Base-by-base conservation (phyloP, 1,284 basidiomycete species). In the Fistulina hepatica region DNA sequence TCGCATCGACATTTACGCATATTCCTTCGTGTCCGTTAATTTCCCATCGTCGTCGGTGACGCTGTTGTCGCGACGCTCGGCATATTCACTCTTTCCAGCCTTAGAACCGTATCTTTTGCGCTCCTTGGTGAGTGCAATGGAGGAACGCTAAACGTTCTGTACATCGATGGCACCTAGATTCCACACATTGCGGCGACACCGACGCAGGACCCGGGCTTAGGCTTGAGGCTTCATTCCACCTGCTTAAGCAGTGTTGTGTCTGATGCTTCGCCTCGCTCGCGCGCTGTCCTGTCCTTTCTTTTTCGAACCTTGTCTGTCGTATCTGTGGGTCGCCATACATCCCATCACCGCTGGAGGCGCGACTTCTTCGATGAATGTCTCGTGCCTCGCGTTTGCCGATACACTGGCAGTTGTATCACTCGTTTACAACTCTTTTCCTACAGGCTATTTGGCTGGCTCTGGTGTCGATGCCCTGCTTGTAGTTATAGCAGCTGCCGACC, bases 291-390 rank as follows among this genome's bases (percentile, higher is more conserved):
- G 75, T 59, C 53, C 48, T 58, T 56, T 60, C 62, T 60, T 58
- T 63, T 60, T 59, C 53, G 56, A 47, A 34, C 44, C 46, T 56
- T 57, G 55, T 56, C 53, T 46, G 49, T 16, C n/a, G n/a, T 16
- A 30, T 47, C 58, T 57, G 56, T 53, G 57, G 54, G 53, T 69
- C 68, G 66, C 71, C 51, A 41, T 54, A 60, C 71, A 58, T 55
- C 63, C 67, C 72, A 63, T 68, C 62, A 57, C 60, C 65, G n/a
- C 67, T 73, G 51, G 69, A 72, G 70, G 69, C 67, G 77, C 74
- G 75, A 77, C 74, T 76, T 71, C 78, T 81, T 82, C 42, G 56
- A 51, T 81, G 79, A 69, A n/a, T 76, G 75, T 76, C 71, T 61
- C 73, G 74, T 76, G 67, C 66, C 68, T 76, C 70, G 72, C 69